Conservation (phyloP, 2,329 filamentous ascomycete genomes). For the Trichoderma sp. region DNA sequence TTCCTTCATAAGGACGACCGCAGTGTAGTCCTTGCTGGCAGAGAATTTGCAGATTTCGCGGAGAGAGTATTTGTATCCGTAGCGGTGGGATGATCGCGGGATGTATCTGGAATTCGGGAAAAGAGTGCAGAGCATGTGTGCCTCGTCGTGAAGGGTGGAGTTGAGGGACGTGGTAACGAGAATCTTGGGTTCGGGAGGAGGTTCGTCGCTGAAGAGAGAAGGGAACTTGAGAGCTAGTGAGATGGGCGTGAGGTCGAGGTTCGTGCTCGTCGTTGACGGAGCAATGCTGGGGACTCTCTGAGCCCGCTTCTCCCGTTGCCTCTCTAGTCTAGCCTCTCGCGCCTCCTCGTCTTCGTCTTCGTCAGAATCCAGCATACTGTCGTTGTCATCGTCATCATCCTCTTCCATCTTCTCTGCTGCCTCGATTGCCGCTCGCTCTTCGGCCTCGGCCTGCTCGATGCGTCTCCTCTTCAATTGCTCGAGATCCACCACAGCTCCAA, state of each 20-base stretch:
- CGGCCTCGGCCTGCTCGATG: constrained; percentile 52
- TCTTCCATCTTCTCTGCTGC: constrained; percentile 44
- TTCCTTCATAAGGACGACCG: constrained; percentile 82
- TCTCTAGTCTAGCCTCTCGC: constrained; percentile 41
- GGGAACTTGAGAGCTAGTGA: constrained; percentile 61
- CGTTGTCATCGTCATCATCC: constrained; percentile 60
- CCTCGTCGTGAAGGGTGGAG: constrained; percentile 81
- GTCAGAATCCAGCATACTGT: constrained; percentile 74
- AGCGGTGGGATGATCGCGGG: constrained; percentile 76
- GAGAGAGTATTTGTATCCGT: constrained; percentile 86
- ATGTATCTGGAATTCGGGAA: constrained; percentile 90
- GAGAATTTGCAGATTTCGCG: constrained; percentile 88
- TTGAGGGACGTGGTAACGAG: constrained; percentile 90
- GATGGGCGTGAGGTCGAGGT: constrained; percentile 60
- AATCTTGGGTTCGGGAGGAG: constrained; percentile 70
- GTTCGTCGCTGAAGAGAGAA: constrained; percentile 58
- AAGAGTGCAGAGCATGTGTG: constrained; percentile 70
- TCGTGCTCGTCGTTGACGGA: constrained; percentile 60
- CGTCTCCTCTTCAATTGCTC: constrained; percentile 57
- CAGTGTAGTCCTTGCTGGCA: constrained; percentile 75
- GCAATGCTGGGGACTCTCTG: constrained; percentile 50
- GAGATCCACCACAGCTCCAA: constrained; percentile 56
- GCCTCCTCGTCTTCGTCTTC: constrained; percentile 50
- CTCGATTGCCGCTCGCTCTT: constrained; percentile 47
- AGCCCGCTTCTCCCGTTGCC: constrained; percentile 45